Evolutionary conservation across 805 yeast genomes (phyloP).

Genomic region (Candida qinlingensis): DNA sequence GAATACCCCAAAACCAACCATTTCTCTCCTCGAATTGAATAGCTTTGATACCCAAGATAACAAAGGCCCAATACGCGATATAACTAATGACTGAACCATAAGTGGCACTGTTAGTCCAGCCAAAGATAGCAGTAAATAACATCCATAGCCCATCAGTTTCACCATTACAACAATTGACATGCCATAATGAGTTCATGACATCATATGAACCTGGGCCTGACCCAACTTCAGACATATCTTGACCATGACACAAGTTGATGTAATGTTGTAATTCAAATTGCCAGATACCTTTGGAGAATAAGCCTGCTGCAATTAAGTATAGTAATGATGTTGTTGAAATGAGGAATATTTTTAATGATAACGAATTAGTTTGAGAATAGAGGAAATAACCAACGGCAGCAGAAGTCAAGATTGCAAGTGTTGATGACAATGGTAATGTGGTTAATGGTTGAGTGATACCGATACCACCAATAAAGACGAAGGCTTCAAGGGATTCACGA

Average conservation of each 20-base stretch:
- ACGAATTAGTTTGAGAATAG: constrained; percentile 73
- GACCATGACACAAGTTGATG: constrained; percentile 70
- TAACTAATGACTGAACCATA: constrained; percentile 80
- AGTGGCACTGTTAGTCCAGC: constrained; percentile 94
- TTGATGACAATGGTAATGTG: constrained; percentile 59
- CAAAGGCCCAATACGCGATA: constrained; percentile 59
- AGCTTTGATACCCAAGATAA: constrained; percentile 38
- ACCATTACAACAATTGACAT: constrained; percentile 91
- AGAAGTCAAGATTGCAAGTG: constrained; percentile 57
- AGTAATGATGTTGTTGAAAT: constrained; percentile 74
- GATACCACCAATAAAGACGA: constrained; percentile 86
- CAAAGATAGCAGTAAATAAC: constrained; percentile 81
- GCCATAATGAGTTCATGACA: constrained; percentile 78
- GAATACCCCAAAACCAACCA: constrained; percentile 59
- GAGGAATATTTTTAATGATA: constrained; percentile 70
- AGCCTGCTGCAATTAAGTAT: constrained; percentile 81
- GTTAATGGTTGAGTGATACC: constrained; percentile 66
- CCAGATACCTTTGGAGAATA: constrained; percentile 87
- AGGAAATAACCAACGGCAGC: constrained; percentile 56
- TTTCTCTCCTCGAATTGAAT: constrained; percentile 49
- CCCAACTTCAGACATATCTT: constrained; percentile 83
- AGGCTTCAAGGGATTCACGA: constrained; percentile 89
- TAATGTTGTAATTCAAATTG: constrained; percentile 75
- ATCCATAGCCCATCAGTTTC: constrained; percentile 84
- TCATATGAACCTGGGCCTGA: constrained; percentile 94